Percentiles rank a stretch among this genome's conserved stretches.
Conservation (phyloP, 2,329 filamentous ascomycete species). For the Trichoderma oligosporum region DNA sequence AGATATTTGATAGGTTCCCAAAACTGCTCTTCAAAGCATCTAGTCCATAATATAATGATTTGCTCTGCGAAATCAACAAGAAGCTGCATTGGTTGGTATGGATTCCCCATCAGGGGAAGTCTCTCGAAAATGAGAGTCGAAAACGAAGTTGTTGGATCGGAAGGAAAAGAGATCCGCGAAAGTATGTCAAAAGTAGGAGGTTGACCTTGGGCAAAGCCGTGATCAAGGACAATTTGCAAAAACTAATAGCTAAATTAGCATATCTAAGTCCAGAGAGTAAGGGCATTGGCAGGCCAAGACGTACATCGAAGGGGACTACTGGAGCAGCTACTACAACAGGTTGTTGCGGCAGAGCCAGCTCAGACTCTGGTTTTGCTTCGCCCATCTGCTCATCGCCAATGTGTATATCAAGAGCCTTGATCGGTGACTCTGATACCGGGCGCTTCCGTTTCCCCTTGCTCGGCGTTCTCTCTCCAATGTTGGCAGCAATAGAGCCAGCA, state of each 20-base stretch:
- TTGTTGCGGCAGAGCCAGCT: conserved; percentile 21
- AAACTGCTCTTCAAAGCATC: conserved; percentile 61
- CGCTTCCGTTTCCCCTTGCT: conserved; percentile 70
- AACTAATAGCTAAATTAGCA: conserved; percentile 40
- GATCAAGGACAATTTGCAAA: conserved; percentile 61
- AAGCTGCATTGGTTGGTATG: conserved; percentile 49
- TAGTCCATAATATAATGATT: conserved; percentile 64
- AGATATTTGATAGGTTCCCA: conserved; percentile 63
- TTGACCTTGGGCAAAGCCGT: conserved; percentile 52
- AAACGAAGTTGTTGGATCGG: conserved; percentile 56
- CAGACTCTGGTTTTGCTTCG: conserved; percentile 27
- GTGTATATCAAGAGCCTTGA: conserved; percentile 55
- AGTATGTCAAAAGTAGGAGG: conserved; percentile 66
- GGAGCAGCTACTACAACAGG: conserved; percentile 26
- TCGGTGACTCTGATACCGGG: conserved; percentile 61
- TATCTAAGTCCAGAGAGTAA: not conserved
- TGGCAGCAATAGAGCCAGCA: conserved; percentile 41
- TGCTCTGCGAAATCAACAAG: conserved; percentile 62
- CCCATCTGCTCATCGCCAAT: conserved; percentile 40
- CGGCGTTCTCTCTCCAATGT: conserved; percentile 55
- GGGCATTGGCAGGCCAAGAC: conserved; percentile 19
- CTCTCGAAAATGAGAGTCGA: conserved; percentile 65
- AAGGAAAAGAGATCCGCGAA: conserved; percentile 61
- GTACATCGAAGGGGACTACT: conserved; percentile 44
- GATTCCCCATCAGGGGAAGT: conserved; percentile 55